A percentile compares a stretch with the other conserved stretches of the same genome.
These are phyloP conservation scores for Arachis monticola DNA, from an alignment of 331 rosid species.

Conservation along the genomic window DNA sequence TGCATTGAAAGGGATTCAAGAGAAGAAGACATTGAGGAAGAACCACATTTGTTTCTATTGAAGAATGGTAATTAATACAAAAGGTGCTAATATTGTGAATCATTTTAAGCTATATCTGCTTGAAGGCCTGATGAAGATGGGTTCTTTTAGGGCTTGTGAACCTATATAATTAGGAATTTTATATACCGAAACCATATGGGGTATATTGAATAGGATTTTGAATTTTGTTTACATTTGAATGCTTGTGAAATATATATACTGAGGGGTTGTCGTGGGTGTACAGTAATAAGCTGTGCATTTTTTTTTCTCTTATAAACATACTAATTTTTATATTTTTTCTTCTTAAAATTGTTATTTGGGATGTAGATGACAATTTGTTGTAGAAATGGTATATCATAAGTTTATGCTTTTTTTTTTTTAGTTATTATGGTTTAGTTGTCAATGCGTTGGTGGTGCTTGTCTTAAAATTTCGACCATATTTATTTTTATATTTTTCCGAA, in stretches of 20 bases:
- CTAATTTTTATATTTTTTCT: constrained; percentile 17
- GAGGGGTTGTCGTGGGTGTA: constrained; percentile 55
- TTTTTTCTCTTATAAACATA: constrained; percentile 32
- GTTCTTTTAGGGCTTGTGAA: constrained; percentile 33
- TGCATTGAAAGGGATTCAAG: constrained; percentile 25
- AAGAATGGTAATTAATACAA: constrained; percentile 33
- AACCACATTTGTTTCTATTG: constrained; percentile 36
- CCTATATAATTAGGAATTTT: constrained; percentile 40
- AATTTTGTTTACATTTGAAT: constrained; percentile 42
- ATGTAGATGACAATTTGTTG: constrained; percentile 26
- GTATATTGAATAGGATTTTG: constrained; percentile 39
- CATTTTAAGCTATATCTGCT: constrained; percentile 4
- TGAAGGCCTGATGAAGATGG: constrained; percentile 26
- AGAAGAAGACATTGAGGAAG: constrained; percentile 24
- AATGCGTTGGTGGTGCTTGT: not conserved
- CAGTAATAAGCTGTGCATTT: constrained; percentile 46
- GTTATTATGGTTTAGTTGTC: not conserved
- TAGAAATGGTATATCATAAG: constrained; percentile 32
- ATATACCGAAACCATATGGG: constrained; percentile 38
- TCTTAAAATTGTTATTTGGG: constrained; percentile 21
- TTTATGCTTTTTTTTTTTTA: constrained; percentile 8
- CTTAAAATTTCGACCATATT: not conserved
- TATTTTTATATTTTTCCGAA: no score
- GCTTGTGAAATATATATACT: constrained; percentile 34
- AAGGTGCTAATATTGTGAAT: constrained; percentile 33